These are phyloP conservation scores for Xylariaceae sp. DNA, from an alignment of 2,329 filamentous ascomycete species.

Conservation along the genomic window DNA sequence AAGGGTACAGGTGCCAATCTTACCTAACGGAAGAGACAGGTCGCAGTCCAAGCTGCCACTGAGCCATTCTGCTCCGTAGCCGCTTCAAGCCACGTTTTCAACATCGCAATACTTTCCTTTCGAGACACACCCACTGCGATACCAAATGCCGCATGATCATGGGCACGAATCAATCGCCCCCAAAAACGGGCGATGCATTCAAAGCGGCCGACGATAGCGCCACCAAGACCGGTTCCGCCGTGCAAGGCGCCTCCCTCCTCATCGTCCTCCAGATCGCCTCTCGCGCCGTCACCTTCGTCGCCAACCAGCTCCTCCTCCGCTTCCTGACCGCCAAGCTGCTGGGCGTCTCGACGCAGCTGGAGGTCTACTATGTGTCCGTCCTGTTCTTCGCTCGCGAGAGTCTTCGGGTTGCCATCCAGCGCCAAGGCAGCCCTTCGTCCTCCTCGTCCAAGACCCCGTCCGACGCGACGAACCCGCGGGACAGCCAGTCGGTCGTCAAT, in stretches of 20 bases:
- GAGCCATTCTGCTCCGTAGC: no score
- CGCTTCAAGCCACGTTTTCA: no score
- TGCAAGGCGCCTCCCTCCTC: conserved; percentile 76
- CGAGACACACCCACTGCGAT: no score
- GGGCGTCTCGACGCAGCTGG: conserved; percentile 82
- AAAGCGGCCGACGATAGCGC: no score
- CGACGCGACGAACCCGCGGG: conserved; percentile 25
- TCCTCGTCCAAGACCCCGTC: background rate
- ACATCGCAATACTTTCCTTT: no score
- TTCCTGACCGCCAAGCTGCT: conserved; percentile 81
- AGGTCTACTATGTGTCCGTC: conserved; percentile 89
- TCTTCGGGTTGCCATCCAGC: conserved; percentile 83
- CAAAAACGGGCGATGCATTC: no score
- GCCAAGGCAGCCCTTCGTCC: conserved; percentile 47
- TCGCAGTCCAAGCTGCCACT: no score
- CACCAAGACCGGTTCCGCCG: conserved; percentile 27
- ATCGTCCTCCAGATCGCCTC: conserved; percentile 85
- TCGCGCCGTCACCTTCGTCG: conserved; percentile 81
- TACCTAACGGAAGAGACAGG: no score
- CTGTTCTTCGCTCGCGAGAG: conserved; percentile 93
- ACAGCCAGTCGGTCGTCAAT: conserved; percentile 78
- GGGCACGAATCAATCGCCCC: no score
- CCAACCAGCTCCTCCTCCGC: conserved; percentile 87
- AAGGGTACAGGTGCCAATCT: no score
- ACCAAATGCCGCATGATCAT: no score